Percentiles rank a stretch among this genome's conserved stretches.
phyloP scores from a whole-genome alignment of 176 grass and related monocot species.

The Oryza rufipogon region DNA sequence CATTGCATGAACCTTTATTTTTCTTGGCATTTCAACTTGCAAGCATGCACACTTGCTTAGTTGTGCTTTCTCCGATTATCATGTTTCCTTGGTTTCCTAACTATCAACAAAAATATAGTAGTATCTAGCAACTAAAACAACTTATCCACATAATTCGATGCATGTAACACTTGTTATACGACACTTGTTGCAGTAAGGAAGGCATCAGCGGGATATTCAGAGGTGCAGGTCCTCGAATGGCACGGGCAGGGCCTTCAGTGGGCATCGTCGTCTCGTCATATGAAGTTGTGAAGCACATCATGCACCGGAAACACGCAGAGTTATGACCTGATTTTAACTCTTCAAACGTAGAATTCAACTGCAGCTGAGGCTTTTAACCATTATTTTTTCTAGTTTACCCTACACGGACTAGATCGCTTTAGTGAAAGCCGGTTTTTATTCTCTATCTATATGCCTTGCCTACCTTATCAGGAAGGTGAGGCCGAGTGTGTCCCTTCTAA shows the following conservation, averaged over 20 bases:
- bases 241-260: constrained; percentile 79
- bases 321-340: background rate
- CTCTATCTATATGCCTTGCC: background rate
- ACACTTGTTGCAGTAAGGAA: constrained; percentile 68
- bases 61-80: background rate
- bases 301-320: constrained; percentile 59
- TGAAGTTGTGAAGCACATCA: constrained; percentile 80
- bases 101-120: background rate
- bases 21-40: background rate
- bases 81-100: background rate
- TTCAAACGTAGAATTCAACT: background rate
- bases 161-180: background rate
- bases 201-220: constrained; percentile 73
- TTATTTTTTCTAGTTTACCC: background rate
- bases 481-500: constrained; percentile 11
- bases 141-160: constrained; percentile 2
- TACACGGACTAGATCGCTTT: background rate
- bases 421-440: background rate
- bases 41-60: background rate
- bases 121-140: background rate
- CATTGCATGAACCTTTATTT: background rate
- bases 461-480: constrained; percentile 28
- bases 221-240: constrained; percentile 78
- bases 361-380: background rate
- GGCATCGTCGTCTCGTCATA: constrained; percentile 91